Evolutionary conservation across 495 filamentous ascomycete genomes (phyloP).

Genomic region (Aeminium ludgeri): DNA sequence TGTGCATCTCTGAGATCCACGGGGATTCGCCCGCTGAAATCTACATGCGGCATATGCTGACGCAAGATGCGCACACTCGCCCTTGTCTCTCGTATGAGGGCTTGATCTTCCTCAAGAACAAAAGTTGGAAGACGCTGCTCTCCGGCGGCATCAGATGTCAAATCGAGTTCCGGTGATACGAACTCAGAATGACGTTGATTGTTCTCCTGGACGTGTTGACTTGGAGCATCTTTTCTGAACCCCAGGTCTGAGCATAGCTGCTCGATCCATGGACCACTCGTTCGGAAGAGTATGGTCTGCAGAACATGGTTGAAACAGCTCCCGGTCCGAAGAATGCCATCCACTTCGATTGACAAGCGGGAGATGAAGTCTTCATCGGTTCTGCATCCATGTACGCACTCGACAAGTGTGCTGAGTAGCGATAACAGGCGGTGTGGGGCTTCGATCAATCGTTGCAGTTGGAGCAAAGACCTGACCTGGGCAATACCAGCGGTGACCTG

Average conservation of each 20-base stretch:
- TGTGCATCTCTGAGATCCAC: too few relatives aligned
- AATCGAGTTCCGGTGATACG: constrained; percentile 14
- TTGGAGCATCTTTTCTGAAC: background rate
- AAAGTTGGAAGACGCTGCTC: background rate
- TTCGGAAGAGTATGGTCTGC: constrained; percentile 45
- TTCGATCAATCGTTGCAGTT: constrained; percentile 49
- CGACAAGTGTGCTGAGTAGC: constrained; percentile 43
- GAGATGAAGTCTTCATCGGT: constrained; percentile 58
- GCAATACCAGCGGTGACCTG: constrained; percentile 7
- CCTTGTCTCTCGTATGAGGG: constrained; percentile 32
- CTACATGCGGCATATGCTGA: constrained; percentile 31
- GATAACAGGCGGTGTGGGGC: constrained; percentile 45
- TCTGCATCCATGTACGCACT: constrained; percentile 32
- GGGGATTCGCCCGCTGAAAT: too few relatives aligned
- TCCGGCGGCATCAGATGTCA: background rate
- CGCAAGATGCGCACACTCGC: constrained; percentile 55
- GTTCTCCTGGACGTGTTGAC: constrained; percentile 1
- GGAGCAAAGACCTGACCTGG: constrained; percentile 39
- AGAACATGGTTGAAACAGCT: constrained; percentile 45
- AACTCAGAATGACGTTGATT: constrained; percentile 14
- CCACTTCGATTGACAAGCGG: constrained; percentile 43
- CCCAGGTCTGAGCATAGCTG: constrained; percentile 30
- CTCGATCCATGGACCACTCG: constrained; percentile 54
- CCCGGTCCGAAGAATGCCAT: constrained; percentile 45
- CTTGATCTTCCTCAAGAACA: background rate